phyloP scores from a whole-genome alignment of 345 rosid species.

The Conringia planisiliqua region DNA sequence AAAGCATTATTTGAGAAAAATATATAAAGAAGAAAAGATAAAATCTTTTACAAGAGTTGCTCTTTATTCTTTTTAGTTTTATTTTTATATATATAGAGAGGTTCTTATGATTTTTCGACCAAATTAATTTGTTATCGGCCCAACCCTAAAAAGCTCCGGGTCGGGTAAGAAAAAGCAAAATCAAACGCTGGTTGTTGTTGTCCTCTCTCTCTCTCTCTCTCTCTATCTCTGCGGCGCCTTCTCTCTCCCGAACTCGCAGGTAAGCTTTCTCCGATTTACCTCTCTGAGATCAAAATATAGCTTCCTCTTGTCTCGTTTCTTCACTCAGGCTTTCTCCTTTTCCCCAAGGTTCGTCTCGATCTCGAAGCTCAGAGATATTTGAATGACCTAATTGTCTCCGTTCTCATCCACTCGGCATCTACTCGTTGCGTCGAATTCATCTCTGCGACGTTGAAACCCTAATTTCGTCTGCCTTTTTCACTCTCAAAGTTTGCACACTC shows the following conservation, averaged over 20 bases:
- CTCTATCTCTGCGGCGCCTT: conserved; percentile 27
- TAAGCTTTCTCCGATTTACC: conserved; percentile 11
- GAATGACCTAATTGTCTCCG: conserved; percentile 24
- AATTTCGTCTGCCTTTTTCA: conserved; percentile 11
- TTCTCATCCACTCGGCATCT: neutral
- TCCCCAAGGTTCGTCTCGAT: neutral
- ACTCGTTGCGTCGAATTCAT: neutral
- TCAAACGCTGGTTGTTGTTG: conserved; percentile 1
- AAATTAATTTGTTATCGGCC: conserved; percentile 6
- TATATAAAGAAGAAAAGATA: too few species aligned
- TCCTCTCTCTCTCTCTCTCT: neutral
- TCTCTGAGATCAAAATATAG: neutral
- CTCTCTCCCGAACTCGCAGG: conserved; percentile 29
- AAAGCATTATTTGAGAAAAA: neutral
- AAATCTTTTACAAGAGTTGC: too few species aligned
- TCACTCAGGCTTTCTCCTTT: neutral
- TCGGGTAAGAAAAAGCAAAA: conserved; percentile 20
- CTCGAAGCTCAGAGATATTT: conserved; percentile 6
- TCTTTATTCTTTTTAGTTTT: neutral
- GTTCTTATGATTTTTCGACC: neutral
- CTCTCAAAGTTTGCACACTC: neutral
- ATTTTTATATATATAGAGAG: neutral
- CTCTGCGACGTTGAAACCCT: conserved; percentile 4
- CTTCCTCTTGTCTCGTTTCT: neutral
- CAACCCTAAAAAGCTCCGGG: conserved; percentile 30